phyloP scores from a whole-genome alignment of 768 basidiomycete species.

The Suillus luteus region DNA sequence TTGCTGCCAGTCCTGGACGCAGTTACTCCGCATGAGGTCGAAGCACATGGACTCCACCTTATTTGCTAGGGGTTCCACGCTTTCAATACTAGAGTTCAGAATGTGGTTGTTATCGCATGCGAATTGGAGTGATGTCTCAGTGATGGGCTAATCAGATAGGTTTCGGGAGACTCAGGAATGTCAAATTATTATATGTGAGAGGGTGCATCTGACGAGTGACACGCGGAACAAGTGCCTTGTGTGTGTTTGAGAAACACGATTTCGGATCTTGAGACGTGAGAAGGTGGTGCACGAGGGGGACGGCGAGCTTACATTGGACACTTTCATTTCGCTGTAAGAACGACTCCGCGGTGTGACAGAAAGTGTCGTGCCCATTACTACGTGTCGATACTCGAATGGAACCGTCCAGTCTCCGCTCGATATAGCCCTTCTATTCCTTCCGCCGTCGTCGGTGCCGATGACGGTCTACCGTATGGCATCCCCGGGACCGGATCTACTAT shows the following conservation, averaged over 20 bases:
- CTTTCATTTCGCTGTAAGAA: too few species aligned
- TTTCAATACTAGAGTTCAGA: not conserved
- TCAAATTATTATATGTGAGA: not conserved
- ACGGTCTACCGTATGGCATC: constrained; percentile 1
- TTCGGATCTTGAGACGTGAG: not conserved
- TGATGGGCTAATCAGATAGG: not conserved
- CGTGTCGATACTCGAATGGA: not conserved
- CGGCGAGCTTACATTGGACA: not conserved
- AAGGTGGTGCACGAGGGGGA: not conserved
- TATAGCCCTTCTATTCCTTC: not conserved
- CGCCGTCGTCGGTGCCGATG: constrained; percentile 6
- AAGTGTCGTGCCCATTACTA: not conserved
- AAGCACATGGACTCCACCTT: not conserved
- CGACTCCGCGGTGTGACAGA: constrained; percentile 1
- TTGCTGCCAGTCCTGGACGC: not conserved
- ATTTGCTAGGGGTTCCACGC: constrained; percentile 2
- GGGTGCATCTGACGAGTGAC: not conserved
- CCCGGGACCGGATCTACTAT: not conserved
- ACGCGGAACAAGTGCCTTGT: not conserved
- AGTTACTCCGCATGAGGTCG: not conserved
- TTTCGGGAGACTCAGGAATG: not conserved
- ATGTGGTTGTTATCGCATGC: constrained; percentile 6
- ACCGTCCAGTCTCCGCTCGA: not conserved
- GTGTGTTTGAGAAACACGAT: not conserved
- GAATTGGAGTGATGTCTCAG: not conserved